Evolutionary conservation across 805 yeast species (phyloP).

Genomic region (Wickerhamiella domercqiae): DNA sequence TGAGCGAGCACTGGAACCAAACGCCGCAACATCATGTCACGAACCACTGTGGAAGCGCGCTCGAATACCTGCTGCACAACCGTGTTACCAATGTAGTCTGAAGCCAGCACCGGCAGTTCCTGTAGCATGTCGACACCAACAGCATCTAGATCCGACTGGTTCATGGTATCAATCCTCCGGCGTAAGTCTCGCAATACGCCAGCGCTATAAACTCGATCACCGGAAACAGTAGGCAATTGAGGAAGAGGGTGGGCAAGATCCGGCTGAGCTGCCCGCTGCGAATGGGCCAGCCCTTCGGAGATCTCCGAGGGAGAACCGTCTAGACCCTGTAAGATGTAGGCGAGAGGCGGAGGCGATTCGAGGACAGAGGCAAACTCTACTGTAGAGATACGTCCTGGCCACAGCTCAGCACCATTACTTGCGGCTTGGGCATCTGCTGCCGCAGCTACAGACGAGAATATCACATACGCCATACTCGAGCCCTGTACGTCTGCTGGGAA

Average conservation of each 20-base stretch:
- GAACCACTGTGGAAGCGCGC: slow-evolving; percentile 49
- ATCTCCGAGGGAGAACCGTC: slow-evolving; percentile 22
- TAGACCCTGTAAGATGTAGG: slow-evolving; percentile 20
- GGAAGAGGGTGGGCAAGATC: slow-evolving; percentile 30
- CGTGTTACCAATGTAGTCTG: slow-evolving; percentile 91
- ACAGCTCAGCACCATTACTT: slow-evolving; percentile 68
- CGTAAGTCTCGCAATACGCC: slow-evolving; percentile 78
- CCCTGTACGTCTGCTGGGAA: slow-evolving; percentile 26
- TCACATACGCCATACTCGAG: slow-evolving; percentile 42
- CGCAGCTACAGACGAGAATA: slow-evolving; percentile 52
- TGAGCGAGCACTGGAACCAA: slow-evolving; percentile 72
- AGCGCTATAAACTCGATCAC: slow-evolving; percentile 65
- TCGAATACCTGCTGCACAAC: slow-evolving; percentile 85
- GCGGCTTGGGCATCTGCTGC: slow-evolving; percentile 69
- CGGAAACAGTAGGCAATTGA: slow-evolving; percentile 6
- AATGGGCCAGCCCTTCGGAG: slow-evolving; percentile 18
- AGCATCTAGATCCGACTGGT: slow-evolving; percentile 59
- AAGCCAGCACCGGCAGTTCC: slow-evolving; percentile 78
- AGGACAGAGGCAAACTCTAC: slow-evolving; percentile 72
- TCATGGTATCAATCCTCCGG: slow-evolving; percentile 40
- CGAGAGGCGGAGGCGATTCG: slow-evolving; percentile 19
- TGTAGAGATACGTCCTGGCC: slow-evolving; percentile 58
- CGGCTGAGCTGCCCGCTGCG: slow-evolving; percentile 21
- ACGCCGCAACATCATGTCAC: slow-evolving; percentile 64
- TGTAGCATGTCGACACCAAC: slow-evolving; percentile 69